Conservation (phyloP, 179 eudicot genomes). For the Drosera spatulata region DNA sequence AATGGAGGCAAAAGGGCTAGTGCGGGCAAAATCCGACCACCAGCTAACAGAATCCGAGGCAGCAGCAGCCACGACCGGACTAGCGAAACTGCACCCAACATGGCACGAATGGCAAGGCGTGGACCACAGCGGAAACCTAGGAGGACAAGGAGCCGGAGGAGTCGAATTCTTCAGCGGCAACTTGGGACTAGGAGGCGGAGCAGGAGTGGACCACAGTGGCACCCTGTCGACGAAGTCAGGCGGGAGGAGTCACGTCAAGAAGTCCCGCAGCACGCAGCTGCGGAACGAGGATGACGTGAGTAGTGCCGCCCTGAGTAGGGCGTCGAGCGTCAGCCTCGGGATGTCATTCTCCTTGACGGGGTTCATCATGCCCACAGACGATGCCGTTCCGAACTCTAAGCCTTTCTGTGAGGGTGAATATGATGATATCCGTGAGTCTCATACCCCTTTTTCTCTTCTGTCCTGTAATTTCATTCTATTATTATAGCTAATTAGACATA, state of each 20-base stretch:
- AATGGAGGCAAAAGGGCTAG: constrained; percentile 11
- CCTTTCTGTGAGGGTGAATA: constrained; percentile 76
- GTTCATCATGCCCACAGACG: constrained; percentile 67
- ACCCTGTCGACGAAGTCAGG: constrained; percentile 55
- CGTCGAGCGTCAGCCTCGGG: constrained; percentile 91
- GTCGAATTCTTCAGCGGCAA: neutral
- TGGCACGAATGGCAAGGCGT: too few species aligned
- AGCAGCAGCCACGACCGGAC: constrained; percentile 41
- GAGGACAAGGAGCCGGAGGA: too few species aligned
- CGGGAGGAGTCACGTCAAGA: constrained; percentile 56
- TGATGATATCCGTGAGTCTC: constrained; percentile 39
- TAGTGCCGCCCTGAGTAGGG: constrained; percentile 85
- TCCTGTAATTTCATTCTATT: neutral
- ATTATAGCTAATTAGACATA: too few species aligned
- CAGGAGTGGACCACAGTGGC: constrained; percentile 17
- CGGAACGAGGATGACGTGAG: constrained; percentile 48
- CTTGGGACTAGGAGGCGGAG: constrained; percentile 12
- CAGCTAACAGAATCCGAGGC: constrained; percentile 25
- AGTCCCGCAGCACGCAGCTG: constrained; percentile 78
- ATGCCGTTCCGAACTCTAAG: constrained; percentile 38
- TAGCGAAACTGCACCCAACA: constrained; percentile 16
- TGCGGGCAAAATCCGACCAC: constrained; percentile 77
- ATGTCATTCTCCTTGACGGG: constrained; percentile 92
- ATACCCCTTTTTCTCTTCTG: neutral
- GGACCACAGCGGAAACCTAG: too few species aligned